Evolutionary conservation across 2,329 filamentous ascomycete genomes (phyloP).

Genomic region (Penicillium verrucosum): DNA sequence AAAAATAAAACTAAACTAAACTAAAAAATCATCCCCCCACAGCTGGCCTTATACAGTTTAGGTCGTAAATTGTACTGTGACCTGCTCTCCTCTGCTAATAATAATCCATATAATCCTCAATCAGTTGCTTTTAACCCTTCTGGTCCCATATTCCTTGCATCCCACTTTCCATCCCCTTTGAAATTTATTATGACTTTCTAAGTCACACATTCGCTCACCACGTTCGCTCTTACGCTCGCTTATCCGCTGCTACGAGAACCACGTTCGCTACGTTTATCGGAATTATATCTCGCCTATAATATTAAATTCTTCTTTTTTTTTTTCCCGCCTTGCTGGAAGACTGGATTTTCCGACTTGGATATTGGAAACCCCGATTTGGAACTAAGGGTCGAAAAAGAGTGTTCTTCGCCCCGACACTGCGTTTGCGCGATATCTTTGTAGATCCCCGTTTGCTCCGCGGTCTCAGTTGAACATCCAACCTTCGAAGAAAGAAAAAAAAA

Average conservation of each 20-base stretch:
- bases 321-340: neutral
- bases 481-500: neutral
- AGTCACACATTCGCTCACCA: conserved; percentile 35
- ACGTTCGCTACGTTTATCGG: conserved; percentile 39
- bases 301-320: conserved; percentile 18
- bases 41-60: conserved; percentile 23
- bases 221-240: conserved; percentile 40
- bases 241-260: conserved; percentile 36
- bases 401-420: conserved; percentile 6
- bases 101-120: conserved; percentile 23
- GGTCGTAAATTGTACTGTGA: conserved; percentile 23
- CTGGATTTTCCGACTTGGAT: conserved; percentile 1
- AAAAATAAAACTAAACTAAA: neutral
- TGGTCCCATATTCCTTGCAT: conserved; percentile 22
- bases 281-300: conserved; percentile 24
- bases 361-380: neutral
- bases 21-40: conserved; percentile 16
- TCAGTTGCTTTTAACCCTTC: conserved; percentile 28
- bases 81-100: conserved; percentile 24
- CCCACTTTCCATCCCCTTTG: conserved; percentile 12
- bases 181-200: conserved; percentile 32
- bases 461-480: conserved; percentile 1
- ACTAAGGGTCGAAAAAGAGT: conserved; percentile 11
- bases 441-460: conserved; percentile 15
- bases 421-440: conserved; percentile 19